phyloP scores from a whole-genome alignment of 2,329 filamentous ascomycete genomes.

The Thielaviopsis musarum region DNA sequence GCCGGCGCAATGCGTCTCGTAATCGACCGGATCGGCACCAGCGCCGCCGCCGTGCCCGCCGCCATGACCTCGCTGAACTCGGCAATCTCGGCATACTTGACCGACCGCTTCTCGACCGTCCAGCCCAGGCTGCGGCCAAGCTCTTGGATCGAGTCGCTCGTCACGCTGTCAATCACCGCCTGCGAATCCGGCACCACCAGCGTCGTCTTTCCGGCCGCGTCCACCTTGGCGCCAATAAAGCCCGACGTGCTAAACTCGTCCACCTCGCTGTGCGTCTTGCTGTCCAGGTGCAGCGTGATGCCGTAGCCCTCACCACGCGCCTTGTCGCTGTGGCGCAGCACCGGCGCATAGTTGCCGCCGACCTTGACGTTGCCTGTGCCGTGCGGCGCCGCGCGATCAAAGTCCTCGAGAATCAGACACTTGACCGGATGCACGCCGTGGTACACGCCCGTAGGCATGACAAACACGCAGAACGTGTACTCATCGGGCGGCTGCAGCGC shows the following conservation, averaged over 20 bases:
- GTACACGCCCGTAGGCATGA: constrained; percentile 84
- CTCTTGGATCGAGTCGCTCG: constrained; percentile 58
- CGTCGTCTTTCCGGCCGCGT: constrained; percentile 42
- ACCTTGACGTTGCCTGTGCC: constrained; percentile 87
- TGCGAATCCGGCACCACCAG: constrained; percentile 67
- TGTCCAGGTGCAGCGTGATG: constrained; percentile 92
- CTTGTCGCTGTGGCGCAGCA: constrained; percentile 71
- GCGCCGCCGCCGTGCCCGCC: constrained; percentile 75
- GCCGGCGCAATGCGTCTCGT: constrained; percentile 40
- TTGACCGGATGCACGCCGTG: constrained; percentile 81
- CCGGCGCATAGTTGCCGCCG: constrained; percentile 90
- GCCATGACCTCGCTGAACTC: constrained; percentile 62
- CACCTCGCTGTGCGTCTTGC: constrained; percentile 63
- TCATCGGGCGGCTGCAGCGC: constrained; percentile 77
- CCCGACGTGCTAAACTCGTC: constrained; percentile 94
- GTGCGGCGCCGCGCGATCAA: constrained; percentile 82
- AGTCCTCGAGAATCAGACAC: constrained; percentile 76
- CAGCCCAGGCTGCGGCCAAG: constrained; percentile 68
- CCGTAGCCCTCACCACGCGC: constrained; percentile 66
- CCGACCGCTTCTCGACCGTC: constrained; percentile 62
- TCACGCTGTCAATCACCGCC: constrained; percentile 77
- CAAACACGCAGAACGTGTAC: constrained; percentile 82
- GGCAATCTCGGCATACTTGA: constrained; percentile 43
- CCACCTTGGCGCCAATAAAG: constrained; percentile 62
- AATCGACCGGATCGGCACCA: constrained; percentile 86